Conservation (phyloP, 768 basidiomycete genomes). For the Russula dissimulans region DNA sequence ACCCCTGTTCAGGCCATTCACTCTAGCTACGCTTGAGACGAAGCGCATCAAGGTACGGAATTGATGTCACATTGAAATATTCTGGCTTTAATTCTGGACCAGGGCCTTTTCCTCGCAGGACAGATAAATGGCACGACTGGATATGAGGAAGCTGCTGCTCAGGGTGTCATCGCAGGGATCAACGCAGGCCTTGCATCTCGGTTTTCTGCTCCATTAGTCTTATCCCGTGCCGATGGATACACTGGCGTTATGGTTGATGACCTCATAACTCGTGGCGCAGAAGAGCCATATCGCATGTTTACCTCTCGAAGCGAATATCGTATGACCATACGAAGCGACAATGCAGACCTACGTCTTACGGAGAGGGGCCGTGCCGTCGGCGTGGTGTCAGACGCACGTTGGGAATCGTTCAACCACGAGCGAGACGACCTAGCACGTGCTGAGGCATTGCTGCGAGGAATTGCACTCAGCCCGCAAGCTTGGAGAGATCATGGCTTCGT, state of each 20-base stretch:
- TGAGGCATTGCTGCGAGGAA: conserved; percentile 28
- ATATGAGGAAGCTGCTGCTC: conserved; percentile 90
- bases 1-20: neutral
- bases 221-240: conserved; percentile 81
- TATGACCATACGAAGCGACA: conserved; percentile 80
- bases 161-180: conserved; percentile 80
- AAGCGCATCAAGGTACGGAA: conserved; percentile 60
- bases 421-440: conserved; percentile 29
- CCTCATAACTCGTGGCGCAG: conserved; percentile 76
- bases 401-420: conserved; percentile 30
- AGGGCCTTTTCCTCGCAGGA: conserved; percentile 35
- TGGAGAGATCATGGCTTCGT: conserved; percentile 37
- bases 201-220: conserved; percentile 43
- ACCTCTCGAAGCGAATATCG: conserved; percentile 87
- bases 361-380: conserved; percentile 50
- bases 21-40: conserved; percentile 65
- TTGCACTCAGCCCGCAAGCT: conserved; percentile 36
- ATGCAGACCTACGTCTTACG: conserved; percentile 78
- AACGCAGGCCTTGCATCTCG: conserved; percentile 73
- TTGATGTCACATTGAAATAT: neutral
- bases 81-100: neutral
- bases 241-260: conserved; percentile 91
- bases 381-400: conserved; percentile 36
- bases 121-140: conserved; percentile 67
- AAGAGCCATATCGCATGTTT: conserved; percentile 94